Evolutionary conservation across 2,329 filamentous ascomycete genomes (phyloP).

Genomic region (Colletotrichum scovillei): DNA sequence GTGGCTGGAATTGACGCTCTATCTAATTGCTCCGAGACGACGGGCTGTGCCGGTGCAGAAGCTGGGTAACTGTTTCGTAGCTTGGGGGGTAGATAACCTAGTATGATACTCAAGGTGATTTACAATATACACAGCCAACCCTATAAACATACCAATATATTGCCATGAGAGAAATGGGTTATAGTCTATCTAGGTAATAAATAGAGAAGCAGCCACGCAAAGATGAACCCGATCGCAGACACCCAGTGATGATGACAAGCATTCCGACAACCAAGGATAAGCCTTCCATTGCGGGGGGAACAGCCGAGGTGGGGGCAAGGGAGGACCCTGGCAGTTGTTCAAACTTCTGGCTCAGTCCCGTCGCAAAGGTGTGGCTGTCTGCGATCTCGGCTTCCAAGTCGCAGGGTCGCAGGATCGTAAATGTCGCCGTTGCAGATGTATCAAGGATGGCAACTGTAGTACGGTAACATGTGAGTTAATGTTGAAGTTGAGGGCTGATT

Average conservation of each 20-base stretch:
- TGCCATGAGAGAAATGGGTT: no score
- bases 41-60: no score
- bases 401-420: neutral
- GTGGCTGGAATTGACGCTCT: no score
- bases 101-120: no score
- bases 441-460: neutral
- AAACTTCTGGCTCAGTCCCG: neutral
- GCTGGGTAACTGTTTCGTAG: no score
- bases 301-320: neutral
- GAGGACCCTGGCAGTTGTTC: neutral
- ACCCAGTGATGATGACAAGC: conserved; percentile 82
- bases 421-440: neutral
- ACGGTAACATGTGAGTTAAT: neutral
- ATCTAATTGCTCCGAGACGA: no score
- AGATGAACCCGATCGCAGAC: conserved; percentile 77
- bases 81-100: no score
- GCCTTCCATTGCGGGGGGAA: neutral
- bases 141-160: no score
- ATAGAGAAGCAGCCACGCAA: neutral
- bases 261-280: conserved; percentile 73
- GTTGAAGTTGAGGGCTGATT: neutral
- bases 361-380: neutral
- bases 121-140: no score
- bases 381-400: neutral
- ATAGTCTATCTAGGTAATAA: no score